Base-by-base conservation (phyloP, 2,329 filamentous ascomycete genomes). In the Penicillium brevicompactum region DNA sequence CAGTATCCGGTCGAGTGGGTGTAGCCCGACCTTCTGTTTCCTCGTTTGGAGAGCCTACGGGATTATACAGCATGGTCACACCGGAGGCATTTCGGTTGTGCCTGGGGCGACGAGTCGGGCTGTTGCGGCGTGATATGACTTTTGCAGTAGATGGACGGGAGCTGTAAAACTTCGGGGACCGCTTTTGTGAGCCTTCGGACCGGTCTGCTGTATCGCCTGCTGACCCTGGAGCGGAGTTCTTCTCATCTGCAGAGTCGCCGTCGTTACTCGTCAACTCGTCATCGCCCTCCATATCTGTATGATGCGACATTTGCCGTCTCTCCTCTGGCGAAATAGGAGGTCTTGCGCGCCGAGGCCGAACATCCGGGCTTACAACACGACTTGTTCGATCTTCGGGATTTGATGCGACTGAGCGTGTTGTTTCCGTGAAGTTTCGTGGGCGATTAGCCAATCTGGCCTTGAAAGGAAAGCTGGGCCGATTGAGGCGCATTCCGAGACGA, bases 251-350 rank as follows among this genome's bases (percentile, higher is more conserved):
- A 11, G 61, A 72, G 30, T 81, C 78, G 31, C 87, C 85, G 53
- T 92, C 89, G 53, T 92, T 90, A 3, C 89, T 92, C 11, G 90
- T 83, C n/a, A 92, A 78, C 71, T 97, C 92, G 65, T 96, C 92
- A 66, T 97, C 92, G 0, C 91, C 91, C 68, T 96, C 91, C 6
- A 87, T 90, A 66, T 94, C 91, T 0, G 90, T 92, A 55, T 92
- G 86, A 66, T 76, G 81, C 42, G 81, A 76, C 40, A 78, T 60
- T 55, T 81, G 71, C 54, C 79, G 70, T 44, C 70, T 73, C 49
- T 68, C 72, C n/a, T 71, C 63, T 5, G 60, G 63, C 9, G 66
- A 60, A 64, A 68, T 2, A 63, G 67, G 57, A 8, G 53, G 54
- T 43, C 65, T 58, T 24, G 58, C 52, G 37, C 72, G 67, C 16